Conservation (phyloP, 176 grass and related monocot species). For the Phyllostachys edulis region DNA sequence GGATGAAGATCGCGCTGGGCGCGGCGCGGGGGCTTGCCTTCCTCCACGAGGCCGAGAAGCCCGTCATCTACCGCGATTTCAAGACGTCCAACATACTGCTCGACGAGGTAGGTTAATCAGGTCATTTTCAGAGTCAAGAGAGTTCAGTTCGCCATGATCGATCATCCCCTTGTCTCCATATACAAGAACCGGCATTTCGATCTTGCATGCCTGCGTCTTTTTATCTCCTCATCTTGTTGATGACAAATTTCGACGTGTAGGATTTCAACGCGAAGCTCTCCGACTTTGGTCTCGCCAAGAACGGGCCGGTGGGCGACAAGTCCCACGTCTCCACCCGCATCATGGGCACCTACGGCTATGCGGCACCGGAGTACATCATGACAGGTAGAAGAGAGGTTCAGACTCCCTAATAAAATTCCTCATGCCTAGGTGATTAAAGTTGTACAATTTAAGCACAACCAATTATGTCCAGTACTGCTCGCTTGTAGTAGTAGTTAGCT, state of each 20-base stretch:
- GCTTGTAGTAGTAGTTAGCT: background rate
- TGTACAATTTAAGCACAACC: background rate
- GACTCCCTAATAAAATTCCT: background rate
- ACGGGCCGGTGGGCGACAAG: conserved; percentile 69
- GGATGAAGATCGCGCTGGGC: conserved; percentile 67
- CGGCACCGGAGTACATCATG: conserved; percentile 91
- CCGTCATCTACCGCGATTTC: conserved; percentile 85
- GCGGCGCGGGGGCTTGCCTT: conserved; percentile 70
- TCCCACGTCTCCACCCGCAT: conserved; percentile 81
- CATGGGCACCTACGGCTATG: conserved; percentile 91
- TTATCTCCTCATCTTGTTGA: background rate
- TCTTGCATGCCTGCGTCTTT: background rate
- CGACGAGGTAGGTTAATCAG: conserved; percentile 28
- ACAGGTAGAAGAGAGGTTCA: conserved; percentile 18
- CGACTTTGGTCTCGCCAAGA: conserved; percentile 86
- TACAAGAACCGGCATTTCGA: background rate
- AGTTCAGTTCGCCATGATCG: background rate
- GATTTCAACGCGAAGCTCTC: conserved; percentile 77
- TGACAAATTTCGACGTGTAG: background rate
- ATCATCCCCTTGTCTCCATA: background rate
- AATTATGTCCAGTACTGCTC: background rate
- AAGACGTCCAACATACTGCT: conserved; percentile 84
- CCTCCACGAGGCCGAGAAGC: conserved; percentile 62
- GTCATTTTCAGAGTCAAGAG: background rate
- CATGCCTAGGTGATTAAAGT: background rate